A percentile compares a stretch with the other conserved stretches of the same genome.
phyloP scores from a whole-genome alignment of 75 land plant species.

The Picea sitchensis region DNA sequence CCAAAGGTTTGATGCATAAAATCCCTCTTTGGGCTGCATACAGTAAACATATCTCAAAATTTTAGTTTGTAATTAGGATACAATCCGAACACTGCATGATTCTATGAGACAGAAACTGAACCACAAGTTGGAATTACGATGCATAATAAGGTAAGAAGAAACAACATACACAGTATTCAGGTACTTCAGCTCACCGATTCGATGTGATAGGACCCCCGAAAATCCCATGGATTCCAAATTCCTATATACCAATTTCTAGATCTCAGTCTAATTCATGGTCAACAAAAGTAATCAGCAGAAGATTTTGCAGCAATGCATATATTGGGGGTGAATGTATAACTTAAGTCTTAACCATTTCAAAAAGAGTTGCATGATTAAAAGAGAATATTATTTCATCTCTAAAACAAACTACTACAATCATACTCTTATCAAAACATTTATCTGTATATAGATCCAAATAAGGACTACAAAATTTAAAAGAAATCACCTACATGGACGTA shows the following conservation, averaged over 20 bases:
- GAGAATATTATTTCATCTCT: neutral
- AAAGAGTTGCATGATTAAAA: too few relatives aligned
- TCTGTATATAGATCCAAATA: neutral
- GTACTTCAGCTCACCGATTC: slow-evolving; percentile 37
- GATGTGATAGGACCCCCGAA: slow-evolving; percentile 50
- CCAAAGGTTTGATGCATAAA: too few relatives aligned
- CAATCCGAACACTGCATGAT: too few relatives aligned
- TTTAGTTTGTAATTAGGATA: too few relatives aligned
- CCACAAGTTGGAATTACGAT: too few relatives aligned
- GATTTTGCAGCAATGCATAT: neutral
- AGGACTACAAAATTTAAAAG: slow-evolving; percentile 7
- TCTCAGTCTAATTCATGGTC: neutral
- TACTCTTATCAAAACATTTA: neutral
- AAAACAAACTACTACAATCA: neutral
- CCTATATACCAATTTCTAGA: slow-evolving; percentile 21
- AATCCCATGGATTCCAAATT: slow-evolving; percentile 48
- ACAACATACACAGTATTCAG: slow-evolving; percentile 46
- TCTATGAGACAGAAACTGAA: too few relatives aligned
- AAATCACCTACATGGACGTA: slow-evolving; percentile 39
- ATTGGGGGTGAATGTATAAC: too few relatives aligned
- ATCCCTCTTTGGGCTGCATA: too few relatives aligned
- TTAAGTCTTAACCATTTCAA: too few relatives aligned
- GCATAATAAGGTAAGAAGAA: too few relatives aligned
- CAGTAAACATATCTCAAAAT: too few relatives aligned
- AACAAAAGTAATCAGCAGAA: neutral